phyloP scores from a whole-genome alignment of 106 monocot species.

The Amphibolis antarctica region DNA sequence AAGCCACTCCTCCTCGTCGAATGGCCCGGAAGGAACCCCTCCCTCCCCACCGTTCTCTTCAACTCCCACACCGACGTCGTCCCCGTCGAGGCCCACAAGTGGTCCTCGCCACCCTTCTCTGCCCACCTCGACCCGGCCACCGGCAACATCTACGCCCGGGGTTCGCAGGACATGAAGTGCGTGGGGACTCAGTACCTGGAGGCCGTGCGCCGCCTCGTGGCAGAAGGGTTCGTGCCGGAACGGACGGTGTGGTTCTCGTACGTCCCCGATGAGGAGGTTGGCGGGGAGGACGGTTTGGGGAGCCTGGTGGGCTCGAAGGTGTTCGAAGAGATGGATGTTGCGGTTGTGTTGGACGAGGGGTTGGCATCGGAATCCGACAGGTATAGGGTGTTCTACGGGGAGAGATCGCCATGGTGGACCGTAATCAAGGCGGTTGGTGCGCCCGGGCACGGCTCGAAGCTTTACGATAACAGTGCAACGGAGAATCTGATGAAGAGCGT shows the following conservation, averaged over 20 bases:
- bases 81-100: conserved; percentile 78
- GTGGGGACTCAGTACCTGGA: conserved; percentile 87
- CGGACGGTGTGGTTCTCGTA: conserved; percentile 66
- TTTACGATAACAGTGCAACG: conserved; percentile 80
- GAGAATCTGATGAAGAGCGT: conserved; percentile 91
- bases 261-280: conserved; percentile 95
- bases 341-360: conserved; percentile 82
- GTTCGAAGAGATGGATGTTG: conserved; percentile 52
- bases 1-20: conserved; percentile 77
- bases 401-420: conserved; percentile 84
- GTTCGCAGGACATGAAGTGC: conserved; percentile 99
- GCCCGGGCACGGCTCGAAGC: conserved; percentile 86
- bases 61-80: conserved; percentile 99
- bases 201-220: conserved; percentile 46
- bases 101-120: conserved; percentile 63
- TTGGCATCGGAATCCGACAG: conserved; percentile 55
- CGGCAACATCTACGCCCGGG: conserved; percentile 60
- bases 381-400: conserved; percentile 80
- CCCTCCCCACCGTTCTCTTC: conserved; percentile 79
- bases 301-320: conserved; percentile 35
- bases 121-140: conserved; percentile 30
- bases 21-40: conserved; percentile 51
- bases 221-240: conserved; percentile 38
- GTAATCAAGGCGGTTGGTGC: conserved; percentile 46
- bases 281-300: conserved; percentile 40